Base-by-base conservation (phyloP, 2,329 filamentous ascomycete genomes). In the Dactylellina cionopaga region DNA sequence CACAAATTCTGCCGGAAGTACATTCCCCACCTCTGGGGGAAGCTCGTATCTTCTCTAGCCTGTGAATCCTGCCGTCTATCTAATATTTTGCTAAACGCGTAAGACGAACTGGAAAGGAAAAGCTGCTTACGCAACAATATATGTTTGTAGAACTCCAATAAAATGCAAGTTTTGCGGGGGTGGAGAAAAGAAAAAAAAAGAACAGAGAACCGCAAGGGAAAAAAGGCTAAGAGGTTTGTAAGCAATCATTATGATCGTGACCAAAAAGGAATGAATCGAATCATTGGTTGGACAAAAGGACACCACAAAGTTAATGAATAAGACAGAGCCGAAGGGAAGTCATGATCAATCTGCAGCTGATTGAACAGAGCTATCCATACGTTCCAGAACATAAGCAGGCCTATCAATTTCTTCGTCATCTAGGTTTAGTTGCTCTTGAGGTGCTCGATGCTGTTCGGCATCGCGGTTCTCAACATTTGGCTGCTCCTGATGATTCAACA, bases 111-210 rank as follows among this genome's bases (percentile, higher is more conserved):
- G 41, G 65, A 56, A 69, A 64, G 62, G 11, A 71, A 62, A 52
- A 39, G 47, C 60, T 68, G 52, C 56, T 65, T 63, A 62, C 46
- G 58, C 46, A 72, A 70, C 68, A 58, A 43, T 52, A 73, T 75
- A 68, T 70, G 47, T 75, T 75, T 74, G 76, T 75, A 75, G 65
- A 44, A 70, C 66, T 55, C 68, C 68, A 68, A 64, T 47, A 64
- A 54, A 72, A 60, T 74, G 70, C 71, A 72, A 75, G 66, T 66
- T 74, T 74, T 74, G 58, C 69, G 74, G n/a, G n/a, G n/a, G n/a
- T n/a, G n/a, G n/a, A n/a, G n/a, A n/a, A n/a, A n/a, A n/a, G n/a
- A 72, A 75, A 60, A 74, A 73, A 76, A 76, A 74, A 62, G 73
- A 73, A 64, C 60, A 24, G 75, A 52, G 33, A 43, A 39, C 37